Conservation (phyloP, 2,329 filamentous ascomycete genomes). For the Didymella arachidicola region DNA sequence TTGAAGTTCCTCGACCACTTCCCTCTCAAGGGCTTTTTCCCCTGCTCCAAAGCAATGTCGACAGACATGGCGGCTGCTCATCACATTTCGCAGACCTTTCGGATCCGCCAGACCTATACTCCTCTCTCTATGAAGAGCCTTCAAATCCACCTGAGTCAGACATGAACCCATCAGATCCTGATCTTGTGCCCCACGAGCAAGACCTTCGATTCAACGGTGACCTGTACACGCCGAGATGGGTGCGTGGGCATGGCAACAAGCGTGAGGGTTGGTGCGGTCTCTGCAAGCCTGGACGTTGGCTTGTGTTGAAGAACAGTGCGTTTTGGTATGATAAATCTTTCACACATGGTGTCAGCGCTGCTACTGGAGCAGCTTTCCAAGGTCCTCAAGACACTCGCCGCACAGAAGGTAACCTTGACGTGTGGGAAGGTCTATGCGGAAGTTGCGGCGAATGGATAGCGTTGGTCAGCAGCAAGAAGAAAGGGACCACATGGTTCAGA, state of each 20-base stretch:
- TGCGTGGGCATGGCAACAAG: slow-evolving; percentile 85
- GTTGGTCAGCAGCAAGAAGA: slow-evolving; percentile 85
- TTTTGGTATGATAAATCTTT: slow-evolving; percentile 96
- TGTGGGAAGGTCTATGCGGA: slow-evolving; percentile 81
- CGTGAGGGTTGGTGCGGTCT: slow-evolving; percentile 90
- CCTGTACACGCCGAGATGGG: slow-evolving; percentile 83
- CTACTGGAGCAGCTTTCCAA: slow-evolving; percentile 79
- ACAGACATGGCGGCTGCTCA: slow-evolving; percentile 67
- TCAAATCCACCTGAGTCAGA: slow-evolving; percentile 78
- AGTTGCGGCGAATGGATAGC: slow-evolving; percentile 83
- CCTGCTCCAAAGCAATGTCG: slow-evolving; percentile 77
- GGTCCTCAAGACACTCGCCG: slow-evolving; percentile 77
- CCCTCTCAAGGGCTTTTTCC: slow-evolving; percentile 77
- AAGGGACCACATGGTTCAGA: slow-evolving; percentile 90
- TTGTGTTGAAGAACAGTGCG: slow-evolving; percentile 87
- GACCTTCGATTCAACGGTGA: slow-evolving; percentile 78
- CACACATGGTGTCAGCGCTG: slow-evolving; percentile 84
- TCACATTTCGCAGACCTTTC: slow-evolving; percentile 76
- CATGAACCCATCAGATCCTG: slow-evolving; percentile 79
- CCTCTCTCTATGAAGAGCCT: slow-evolving; percentile 76
- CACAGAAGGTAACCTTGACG: slow-evolving; percentile 81
- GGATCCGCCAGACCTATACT: slow-evolving; percentile 79
- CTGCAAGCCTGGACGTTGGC: slow-evolving; percentile 85
- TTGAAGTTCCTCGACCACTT: slow-evolving; percentile 64
- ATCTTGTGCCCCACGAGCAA: slow-evolving; percentile 79